Percentiles rank a stretch among this genome's conserved stretches.
phyloP scores from a whole-genome alignment of 2,329 filamentous ascomycete genomes.

The Hyphodiscus sp. region DNA sequence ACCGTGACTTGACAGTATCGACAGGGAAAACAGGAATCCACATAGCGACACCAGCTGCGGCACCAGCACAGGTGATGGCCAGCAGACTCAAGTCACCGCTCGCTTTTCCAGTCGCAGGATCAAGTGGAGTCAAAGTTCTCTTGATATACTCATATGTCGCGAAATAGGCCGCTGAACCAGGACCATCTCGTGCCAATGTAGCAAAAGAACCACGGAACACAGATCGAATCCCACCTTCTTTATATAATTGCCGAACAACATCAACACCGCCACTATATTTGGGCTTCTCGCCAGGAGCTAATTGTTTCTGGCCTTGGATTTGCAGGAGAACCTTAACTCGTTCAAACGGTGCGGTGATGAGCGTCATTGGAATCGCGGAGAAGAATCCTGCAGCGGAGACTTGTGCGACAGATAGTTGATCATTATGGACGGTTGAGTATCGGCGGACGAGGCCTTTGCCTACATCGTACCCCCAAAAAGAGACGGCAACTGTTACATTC shows the following conservation, averaged over 20 bases:
- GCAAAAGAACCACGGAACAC: constrained; percentile 89
- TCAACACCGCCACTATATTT: constrained; percentile 83
- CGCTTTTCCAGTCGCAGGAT: constrained; percentile 64
- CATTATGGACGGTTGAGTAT: constrained; percentile 59
- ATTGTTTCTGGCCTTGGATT: constrained; percentile 85
- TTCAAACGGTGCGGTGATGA: constrained; percentile 98
- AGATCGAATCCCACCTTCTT: constrained; percentile 79
- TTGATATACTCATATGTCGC: constrained; percentile 97
- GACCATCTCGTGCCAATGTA: constrained; percentile 88
- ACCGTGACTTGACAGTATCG: constrained; percentile 88
- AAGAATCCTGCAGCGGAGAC: constrained; percentile 93
- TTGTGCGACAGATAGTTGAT: constrained; percentile 74
- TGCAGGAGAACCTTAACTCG: constrained; percentile 98
- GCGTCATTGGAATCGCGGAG: constrained; percentile 93
- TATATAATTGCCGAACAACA: constrained; percentile 89
- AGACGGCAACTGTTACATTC: constrained; percentile 52
- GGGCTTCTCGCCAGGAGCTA: constrained; percentile 84
- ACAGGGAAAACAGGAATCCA: constrained; percentile 99
- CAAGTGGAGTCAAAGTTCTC: constrained; percentile 74
- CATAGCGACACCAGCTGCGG: constrained; percentile 91
- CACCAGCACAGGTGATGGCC: constrained; percentile 81
- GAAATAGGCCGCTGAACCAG: constrained; percentile 91
- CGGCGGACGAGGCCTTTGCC: constrained; percentile 80
- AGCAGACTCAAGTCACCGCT: constrained; percentile 72
- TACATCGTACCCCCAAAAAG: constrained; percentile 85